Conservation (phyloP, 176 grass and related monocot species). For the Paspalum vaginatum region DNA sequence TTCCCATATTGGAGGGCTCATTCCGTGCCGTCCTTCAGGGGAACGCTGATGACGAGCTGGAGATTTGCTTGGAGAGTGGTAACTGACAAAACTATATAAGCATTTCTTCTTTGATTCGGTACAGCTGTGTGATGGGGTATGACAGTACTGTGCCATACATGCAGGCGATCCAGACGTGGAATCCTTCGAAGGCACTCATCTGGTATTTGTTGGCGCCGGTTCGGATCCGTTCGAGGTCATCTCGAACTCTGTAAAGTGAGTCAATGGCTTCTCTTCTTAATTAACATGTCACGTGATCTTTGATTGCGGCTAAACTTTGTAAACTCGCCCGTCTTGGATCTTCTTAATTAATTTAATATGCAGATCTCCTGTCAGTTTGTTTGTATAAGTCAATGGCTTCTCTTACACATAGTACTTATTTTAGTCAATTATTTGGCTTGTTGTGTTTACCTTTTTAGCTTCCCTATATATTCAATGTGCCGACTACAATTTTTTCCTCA, state of each 20-base stretch:
- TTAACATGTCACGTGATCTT: too few relatives aligned
- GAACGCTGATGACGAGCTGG: conserved; percentile 68
- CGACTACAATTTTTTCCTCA: not conserved
- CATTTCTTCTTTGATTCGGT: conserved; percentile 6
- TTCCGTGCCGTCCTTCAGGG: conserved; percentile 86
- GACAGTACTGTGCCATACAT: conserved; percentile 2
- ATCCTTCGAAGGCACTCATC: conserved; percentile 75
- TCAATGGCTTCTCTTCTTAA: not conserved
- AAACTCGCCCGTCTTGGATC: too few relatives aligned
- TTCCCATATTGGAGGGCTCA: conserved; percentile 73
- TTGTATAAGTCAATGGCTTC: conserved; percentile 23
- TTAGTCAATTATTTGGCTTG: conserved; percentile 3
- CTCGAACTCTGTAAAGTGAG: conserved; percentile 76
- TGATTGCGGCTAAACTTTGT: too few relatives aligned
- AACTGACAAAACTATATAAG: not conserved
- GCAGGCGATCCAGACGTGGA: conserved; percentile 73
- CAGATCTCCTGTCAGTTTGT: too few relatives aligned
- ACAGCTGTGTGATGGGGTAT: conserved; percentile 24
- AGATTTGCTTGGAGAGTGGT: conserved; percentile 90
- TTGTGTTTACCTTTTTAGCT: not conserved
- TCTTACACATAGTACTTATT: conserved; percentile 4
- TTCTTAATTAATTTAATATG: too few relatives aligned
- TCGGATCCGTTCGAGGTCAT: conserved; percentile 83
- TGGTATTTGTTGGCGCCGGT: conserved; percentile 68
- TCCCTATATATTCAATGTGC: not conserved